Conservation (phyloP, 352 stramenopile genomes). For the Phytophthora constricta region DNA sequence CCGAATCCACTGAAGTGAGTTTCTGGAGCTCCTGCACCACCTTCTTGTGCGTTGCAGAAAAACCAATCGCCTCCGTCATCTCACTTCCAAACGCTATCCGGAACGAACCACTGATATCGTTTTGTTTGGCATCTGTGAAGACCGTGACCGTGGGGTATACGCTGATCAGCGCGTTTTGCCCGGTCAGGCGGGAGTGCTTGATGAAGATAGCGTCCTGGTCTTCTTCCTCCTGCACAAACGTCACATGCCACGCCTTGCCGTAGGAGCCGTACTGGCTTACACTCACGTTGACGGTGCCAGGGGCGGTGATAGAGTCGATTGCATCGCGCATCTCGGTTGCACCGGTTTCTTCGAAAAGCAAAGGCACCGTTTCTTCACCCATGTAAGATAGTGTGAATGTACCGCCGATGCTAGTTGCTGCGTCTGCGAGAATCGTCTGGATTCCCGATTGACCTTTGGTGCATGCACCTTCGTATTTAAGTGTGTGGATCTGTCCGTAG, state of each 20-base stretch:
- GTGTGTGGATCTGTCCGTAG: slow-evolving; percentile 63
- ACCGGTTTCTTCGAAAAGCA: slow-evolving; percentile 82
- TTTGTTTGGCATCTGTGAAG: slow-evolving; percentile 53
- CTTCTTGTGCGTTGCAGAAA: slow-evolving; percentile 73
- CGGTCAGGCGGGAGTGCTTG: slow-evolving; percentile 78
- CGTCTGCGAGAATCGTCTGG: slow-evolving; percentile 80
- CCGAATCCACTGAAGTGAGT: slow-evolving; percentile 60
- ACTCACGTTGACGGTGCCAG: slow-evolving; percentile 87
- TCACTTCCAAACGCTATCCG: slow-evolving; percentile 60
- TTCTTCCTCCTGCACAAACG: slow-evolving; percentile 80
- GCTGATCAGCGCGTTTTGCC: slow-evolving; percentile 69
- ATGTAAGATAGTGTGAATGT: slow-evolving; percentile 93
- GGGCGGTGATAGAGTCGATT: slow-evolving; percentile 86
- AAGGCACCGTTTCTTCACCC: slow-evolving; percentile 66
- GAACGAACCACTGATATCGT: slow-evolving; percentile 75
- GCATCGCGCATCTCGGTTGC: slow-evolving; percentile 83
- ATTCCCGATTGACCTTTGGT: slow-evolving; percentile 49
- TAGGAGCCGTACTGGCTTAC: slow-evolving; percentile 64
- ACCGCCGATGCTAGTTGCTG: slow-evolving; percentile 83
- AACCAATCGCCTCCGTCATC: slow-evolving; percentile 60
- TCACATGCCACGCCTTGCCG: slow-evolving; percentile 92
- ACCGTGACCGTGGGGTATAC: slow-evolving; percentile 74
- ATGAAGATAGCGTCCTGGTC: slow-evolving; percentile 75
- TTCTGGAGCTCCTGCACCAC: slow-evolving; percentile 77
- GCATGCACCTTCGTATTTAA: slow-evolving; percentile 77